These are phyloP conservation scores for Umbelopsis sp. DNA, from an alignment of 192 early-diverging fungal species.

Conservation along the genomic window DNA sequence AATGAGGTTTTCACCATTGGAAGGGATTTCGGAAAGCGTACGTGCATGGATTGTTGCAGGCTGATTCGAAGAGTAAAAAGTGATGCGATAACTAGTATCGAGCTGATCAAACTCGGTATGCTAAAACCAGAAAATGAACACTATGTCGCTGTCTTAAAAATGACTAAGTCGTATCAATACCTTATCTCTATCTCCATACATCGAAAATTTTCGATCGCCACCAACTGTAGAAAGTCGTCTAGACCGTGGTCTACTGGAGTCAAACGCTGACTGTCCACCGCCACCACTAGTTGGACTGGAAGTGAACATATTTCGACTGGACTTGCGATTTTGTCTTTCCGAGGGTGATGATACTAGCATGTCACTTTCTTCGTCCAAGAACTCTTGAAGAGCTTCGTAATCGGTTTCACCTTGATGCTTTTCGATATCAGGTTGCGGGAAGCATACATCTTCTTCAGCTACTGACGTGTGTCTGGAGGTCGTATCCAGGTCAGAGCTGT, in stretches of 20 bases:
- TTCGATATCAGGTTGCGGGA: constrained; percentile 25
- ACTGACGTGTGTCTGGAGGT: constrained; percentile 7
- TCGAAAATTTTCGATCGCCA: constrained; percentile 25
- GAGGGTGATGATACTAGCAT: background rate
- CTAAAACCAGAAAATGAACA: constrained; percentile 17
- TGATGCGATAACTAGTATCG: constrained; percentile 28
- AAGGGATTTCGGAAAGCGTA: constrained; percentile 31
- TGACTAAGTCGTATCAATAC: constrained; percentile 20
- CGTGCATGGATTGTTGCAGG: constrained; percentile 37
- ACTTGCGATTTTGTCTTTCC: background rate
- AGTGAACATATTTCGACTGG: background rate
- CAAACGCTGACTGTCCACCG: background rate
- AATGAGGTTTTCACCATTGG: constrained; percentile 15
- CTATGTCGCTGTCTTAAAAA: background rate
- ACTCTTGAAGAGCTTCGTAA: constrained; percentile 28
- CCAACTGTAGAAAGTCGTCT: constrained; percentile 30
- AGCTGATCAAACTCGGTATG: constrained; percentile 15
- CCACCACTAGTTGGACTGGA: background rate
- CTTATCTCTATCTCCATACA: constrained; percentile 32
- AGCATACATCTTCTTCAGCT: constrained; percentile 34
- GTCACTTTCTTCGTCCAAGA: constrained; percentile 10
- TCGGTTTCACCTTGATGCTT: constrained; percentile 18
- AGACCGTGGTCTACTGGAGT: background rate
- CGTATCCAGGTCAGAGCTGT: constrained; percentile 25
- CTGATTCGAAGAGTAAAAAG: constrained; percentile 31